Evolutionary conservation across 306 rosid genomes (phyloP).

Genomic region (Vigna reflexopilosa): DNA sequence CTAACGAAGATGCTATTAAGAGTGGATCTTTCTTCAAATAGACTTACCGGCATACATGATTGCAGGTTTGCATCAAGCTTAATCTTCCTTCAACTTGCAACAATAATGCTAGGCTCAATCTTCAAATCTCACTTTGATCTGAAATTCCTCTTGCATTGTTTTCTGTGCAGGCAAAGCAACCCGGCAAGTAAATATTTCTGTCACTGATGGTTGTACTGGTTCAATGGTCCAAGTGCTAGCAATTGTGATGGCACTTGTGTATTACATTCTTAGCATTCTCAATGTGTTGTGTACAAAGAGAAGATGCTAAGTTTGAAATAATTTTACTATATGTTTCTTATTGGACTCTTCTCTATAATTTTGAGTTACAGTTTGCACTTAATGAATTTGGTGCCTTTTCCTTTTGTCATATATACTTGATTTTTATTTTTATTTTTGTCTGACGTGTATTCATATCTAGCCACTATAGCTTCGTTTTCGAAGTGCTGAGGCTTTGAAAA

Average conservation of each 20-base stretch:
- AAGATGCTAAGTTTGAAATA: conserved; percentile 48
- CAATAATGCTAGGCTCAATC: neutral
- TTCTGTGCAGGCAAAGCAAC: conserved; percentile 64
- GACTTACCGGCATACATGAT: neutral
- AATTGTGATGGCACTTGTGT: conserved; percentile 71
- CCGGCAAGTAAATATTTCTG: conserved; percentile 57
- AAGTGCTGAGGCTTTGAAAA: neutral
- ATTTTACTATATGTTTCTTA: conserved; percentile 36
- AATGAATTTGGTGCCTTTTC: conserved; percentile 30
- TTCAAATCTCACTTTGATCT: neutral
- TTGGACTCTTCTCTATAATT: conserved; percentile 48
- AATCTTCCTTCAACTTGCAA: neutral
- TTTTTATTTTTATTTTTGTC: neutral
- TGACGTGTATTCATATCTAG: neutral
- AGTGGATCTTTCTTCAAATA: conserved; percentile 55
- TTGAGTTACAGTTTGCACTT: conserved; percentile 49
- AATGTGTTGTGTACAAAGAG: conserved; percentile 42
- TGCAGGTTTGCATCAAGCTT: conserved; percentile 53
- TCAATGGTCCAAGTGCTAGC: conserved; percentile 71
- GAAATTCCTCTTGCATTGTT: neutral
- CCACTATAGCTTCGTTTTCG: neutral
- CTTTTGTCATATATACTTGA: conserved; percentile 9
- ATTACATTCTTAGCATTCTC: conserved; percentile 53
- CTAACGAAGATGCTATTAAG: conserved; percentile 61
- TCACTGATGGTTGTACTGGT: conserved; percentile 66